Conservation (phyloP, 1,139 yeast species). For the Yamadazyma sp. region DNA sequence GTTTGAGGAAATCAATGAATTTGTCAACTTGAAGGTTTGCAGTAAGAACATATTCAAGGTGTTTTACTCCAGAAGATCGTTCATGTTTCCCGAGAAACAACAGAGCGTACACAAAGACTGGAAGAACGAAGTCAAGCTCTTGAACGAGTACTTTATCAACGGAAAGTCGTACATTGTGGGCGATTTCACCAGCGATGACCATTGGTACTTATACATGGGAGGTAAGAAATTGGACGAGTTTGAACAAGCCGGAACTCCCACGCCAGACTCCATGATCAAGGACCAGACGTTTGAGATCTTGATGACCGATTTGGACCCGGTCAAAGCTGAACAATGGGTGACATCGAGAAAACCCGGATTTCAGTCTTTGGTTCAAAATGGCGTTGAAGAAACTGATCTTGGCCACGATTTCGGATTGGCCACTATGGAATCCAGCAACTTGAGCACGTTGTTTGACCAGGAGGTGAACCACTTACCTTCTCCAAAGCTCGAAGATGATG, state of each 20-base stretch:
- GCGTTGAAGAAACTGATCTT: conserved; percentile 58
- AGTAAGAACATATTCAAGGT: conserved; percentile 56
- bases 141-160: conserved; percentile 60
- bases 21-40: conserved; percentile 16
- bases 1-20: conserved; percentile 39
- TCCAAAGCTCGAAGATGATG: conserved; percentile 29
- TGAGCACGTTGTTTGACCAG: conserved; percentile 56
- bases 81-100: conserved; percentile 91
- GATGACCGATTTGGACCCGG: conserved; percentile 80
- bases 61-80: conserved; percentile 87
- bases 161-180: conserved; percentile 83
- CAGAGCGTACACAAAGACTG: conserved; percentile 80
- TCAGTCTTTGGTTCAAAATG: conserved; percentile 30
- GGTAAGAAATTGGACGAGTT: conserved; percentile 25
- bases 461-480: conserved; percentile 33
- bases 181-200: conserved; percentile 67
- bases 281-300: conserved; percentile 88
- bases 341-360: conserved; percentile 58
- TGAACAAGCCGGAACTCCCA: not conserved
- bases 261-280: conserved; percentile 4
- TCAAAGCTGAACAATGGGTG: conserved; percentile 59
- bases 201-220: conserved; percentile 87
- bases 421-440: conserved; percentile 61
- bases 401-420: conserved; percentile 76
- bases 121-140: conserved; percentile 72